Conservation (phyloP, 805 yeast species). For the Cyberlindnera xishuangbannaensis region DNA sequence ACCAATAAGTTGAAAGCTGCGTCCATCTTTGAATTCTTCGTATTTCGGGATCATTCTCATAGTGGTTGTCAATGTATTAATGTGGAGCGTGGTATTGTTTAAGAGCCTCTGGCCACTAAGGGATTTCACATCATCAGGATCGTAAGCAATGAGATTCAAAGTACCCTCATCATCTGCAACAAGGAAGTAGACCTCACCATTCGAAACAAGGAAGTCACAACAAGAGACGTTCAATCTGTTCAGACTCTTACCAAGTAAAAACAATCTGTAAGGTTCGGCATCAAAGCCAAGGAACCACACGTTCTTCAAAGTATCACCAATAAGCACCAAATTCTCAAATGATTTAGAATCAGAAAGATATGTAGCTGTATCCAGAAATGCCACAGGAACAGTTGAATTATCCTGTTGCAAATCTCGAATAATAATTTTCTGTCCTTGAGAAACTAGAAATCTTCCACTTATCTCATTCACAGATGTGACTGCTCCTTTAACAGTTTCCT, state of each 20-base stretch:
- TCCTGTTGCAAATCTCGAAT: slow-evolving; percentile 83
- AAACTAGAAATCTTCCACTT: slow-evolving; percentile 74
- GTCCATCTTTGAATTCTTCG: slow-evolving; percentile 27
- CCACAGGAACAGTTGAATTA: slow-evolving; percentile 85
- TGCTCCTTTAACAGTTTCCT: slow-evolving; percentile 79
- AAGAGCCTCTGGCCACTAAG: slow-evolving; percentile 72
- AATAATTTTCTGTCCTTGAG: slow-evolving; percentile 78
- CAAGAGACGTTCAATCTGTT: slow-evolving; percentile 55
- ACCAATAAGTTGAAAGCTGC: slow-evolving; percentile 59
- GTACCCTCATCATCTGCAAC: slow-evolving; percentile 63
- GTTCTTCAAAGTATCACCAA: slow-evolving; percentile 78
- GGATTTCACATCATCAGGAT: slow-evolving; percentile 87
- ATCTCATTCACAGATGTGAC: slow-evolving; percentile 72
- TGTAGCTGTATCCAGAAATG: slow-evolving; percentile 82
- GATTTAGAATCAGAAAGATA: slow-evolving; percentile 75
- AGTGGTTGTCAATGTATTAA: slow-evolving; percentile 55
- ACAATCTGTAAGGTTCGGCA: slow-evolving; percentile 89
- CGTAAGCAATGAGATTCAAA: slow-evolving; percentile 74
- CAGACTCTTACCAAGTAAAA: slow-evolving; percentile 69
- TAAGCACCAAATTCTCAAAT: slow-evolving; percentile 71
- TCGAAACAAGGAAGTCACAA: slow-evolving; percentile 71
- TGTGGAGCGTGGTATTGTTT: slow-evolving; percentile 62
- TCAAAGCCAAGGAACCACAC: slow-evolving; percentile 84
- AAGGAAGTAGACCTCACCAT: slow-evolving; percentile 60
- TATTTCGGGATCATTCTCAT: slow-evolving; percentile 39